Conservation (phyloP, 2,329 filamentous ascomycete genomes). For the Cadophora luteo-olivacea region DNA sequence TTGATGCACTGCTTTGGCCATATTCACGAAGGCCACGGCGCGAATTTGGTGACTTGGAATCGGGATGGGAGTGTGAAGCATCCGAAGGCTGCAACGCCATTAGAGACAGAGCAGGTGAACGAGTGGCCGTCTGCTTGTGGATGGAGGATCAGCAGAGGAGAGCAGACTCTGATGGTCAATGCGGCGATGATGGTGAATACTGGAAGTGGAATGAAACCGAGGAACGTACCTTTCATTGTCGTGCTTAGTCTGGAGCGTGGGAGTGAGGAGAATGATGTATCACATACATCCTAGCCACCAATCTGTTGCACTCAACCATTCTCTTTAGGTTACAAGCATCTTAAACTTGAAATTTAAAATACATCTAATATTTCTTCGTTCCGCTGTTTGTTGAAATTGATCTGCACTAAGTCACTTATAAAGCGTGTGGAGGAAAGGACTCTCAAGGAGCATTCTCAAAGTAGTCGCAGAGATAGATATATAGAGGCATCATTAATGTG, state of each 20-base stretch:
- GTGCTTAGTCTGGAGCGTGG: constrained; percentile 20
- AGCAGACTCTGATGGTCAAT: constrained; percentile 65
- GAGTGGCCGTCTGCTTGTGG: constrained; percentile 46
- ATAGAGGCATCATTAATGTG: too few relatives aligned
- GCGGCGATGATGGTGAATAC: constrained; percentile 53
- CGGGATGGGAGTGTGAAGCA: constrained; percentile 10
- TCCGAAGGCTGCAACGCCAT: constrained; percentile 27
- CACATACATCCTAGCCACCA: too few relatives aligned
- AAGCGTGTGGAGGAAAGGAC: too few relatives aligned
- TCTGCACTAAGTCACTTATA: too few relatives aligned
- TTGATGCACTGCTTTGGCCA: constrained; percentile 63
- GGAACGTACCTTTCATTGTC: constrained; percentile 38
- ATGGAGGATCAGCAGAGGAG: constrained; percentile 44
- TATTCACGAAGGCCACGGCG: constrained; percentile 67
- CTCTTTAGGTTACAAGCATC: too few relatives aligned
- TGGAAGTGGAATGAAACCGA: constrained; percentile 30
- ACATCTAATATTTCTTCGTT: too few relatives aligned
- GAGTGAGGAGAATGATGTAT: too few relatives aligned
- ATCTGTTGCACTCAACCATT: too few relatives aligned
- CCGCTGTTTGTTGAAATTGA: too few relatives aligned
- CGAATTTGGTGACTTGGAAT: constrained; percentile 58
- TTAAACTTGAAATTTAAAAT: too few relatives aligned
- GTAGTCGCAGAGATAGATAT: too few relatives aligned
- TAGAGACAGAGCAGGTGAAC: constrained; percentile 46
- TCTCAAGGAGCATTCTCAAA: too few relatives aligned